A percentile compares a stretch with the other conserved stretches of the same genome.
phyloP scores from a whole-genome alignment of 169 alveolate genomes.

The Amoebophrya sp. region DNA sequence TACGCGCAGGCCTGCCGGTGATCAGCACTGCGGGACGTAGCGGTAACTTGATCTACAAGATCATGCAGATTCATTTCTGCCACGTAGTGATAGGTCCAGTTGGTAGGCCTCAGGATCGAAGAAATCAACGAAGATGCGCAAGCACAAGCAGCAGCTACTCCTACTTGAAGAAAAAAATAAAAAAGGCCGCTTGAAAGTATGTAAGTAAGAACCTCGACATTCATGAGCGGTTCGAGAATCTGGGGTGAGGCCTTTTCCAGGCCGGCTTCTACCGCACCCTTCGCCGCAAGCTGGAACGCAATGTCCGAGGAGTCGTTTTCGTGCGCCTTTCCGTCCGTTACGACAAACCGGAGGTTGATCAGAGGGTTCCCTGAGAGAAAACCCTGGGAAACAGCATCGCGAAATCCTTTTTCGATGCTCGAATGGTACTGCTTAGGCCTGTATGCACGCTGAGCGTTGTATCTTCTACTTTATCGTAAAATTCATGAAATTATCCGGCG shows the following conservation, averaged over 20 bases:
- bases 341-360: slow-evolving; percentile 73
- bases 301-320: slow-evolving; percentile 85
- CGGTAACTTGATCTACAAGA: too few species aligned
- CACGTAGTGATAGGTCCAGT: slow-evolving; percentile 69
- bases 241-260: slow-evolving; percentile 66
- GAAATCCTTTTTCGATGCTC: background rate
- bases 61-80: too few species aligned
- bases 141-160: too few species aligned
- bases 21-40: too few species aligned
- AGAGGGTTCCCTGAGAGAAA: slow-evolving; percentile 83
- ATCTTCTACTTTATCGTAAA: too few species aligned
- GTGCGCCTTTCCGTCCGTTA: slow-evolving; percentile 86
- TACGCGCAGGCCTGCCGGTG: too few species aligned
- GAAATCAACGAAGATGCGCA: too few species aligned
- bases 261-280: slow-evolving; percentile 61
- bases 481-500: too few species aligned
- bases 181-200: slow-evolving; percentile 66
- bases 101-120: slow-evolving; percentile 71
- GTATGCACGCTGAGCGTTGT: too few species aligned
- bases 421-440: background rate
- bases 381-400: slow-evolving; percentile 55
- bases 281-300: slow-evolving; percentile 87
- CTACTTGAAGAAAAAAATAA: slow-evolving; percentile 76
- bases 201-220: slow-evolving; percentile 82
- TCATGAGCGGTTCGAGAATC: slow-evolving; percentile 86